These are phyloP conservation scores for Waitea zeae DNA, from an alignment of 1,284 basidiomycete genomes.

Conservation along the genomic window DNA sequence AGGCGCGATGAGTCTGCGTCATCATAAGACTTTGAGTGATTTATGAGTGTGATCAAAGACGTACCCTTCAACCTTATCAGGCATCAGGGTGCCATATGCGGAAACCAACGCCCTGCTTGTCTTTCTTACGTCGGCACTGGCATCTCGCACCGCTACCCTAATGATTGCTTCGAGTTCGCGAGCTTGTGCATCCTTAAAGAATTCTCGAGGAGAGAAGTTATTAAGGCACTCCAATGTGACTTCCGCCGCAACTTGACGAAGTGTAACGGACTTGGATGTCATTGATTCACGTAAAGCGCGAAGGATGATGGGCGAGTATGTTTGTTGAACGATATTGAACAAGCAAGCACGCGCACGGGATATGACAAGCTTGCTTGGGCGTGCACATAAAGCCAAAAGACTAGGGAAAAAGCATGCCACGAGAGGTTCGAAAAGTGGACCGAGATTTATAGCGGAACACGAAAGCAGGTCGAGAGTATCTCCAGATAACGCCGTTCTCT, in stretches of 20 bases:
- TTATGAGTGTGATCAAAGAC: constrained; percentile 12
- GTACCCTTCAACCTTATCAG: constrained; percentile 47
- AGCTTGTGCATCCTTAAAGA: constrained; percentile 47
- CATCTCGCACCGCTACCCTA: constrained; percentile 47
- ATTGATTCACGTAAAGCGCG: constrained; percentile 41
- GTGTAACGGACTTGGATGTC: constrained; percentile 52
- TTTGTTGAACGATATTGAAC: constrained; percentile 42
- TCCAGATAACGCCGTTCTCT: constrained; percentile 63
- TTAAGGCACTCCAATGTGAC: constrained; percentile 49
- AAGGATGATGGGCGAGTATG: constrained; percentile 52
- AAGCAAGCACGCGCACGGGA: constrained; percentile 47
- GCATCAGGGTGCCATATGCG: constrained; percentile 55
- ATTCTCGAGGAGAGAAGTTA: constrained; percentile 55
- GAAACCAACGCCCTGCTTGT: constrained; percentile 55
- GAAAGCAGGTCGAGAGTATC: constrained; percentile 49
- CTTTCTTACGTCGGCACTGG: constrained; percentile 62
- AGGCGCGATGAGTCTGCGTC: constrained; percentile 47
- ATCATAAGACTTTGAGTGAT: constrained; percentile 5
- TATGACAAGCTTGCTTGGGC: constrained; percentile 72
- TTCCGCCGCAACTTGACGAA: constrained; percentile 49
- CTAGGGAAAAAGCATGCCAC: constrained; percentile 50
- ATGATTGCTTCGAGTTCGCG: constrained; percentile 58
- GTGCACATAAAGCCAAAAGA: constrained; percentile 47
- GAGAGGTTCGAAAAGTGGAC: constrained; percentile 49
- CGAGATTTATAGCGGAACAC: constrained; percentile 36